Percentiles rank a stretch among this genome's conserved stretches.
Evolutionary conservation across 148 eudicot species (phyloP).

Genomic region (Agrostemma githago): DNA sequence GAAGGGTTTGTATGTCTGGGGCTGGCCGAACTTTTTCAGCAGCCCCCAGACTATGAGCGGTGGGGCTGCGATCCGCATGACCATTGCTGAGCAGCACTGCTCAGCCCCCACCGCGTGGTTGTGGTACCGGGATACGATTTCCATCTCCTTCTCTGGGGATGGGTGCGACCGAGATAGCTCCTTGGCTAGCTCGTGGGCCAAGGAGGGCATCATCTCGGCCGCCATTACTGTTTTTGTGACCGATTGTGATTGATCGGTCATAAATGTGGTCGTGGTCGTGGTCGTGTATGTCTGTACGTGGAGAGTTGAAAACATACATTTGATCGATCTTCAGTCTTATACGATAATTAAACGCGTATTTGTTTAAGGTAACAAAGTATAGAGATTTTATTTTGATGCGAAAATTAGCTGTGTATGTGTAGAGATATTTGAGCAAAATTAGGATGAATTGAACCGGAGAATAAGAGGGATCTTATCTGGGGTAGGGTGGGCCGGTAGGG

Average conservation of each 20-base stretch:
- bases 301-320: conserved; percentile 56
- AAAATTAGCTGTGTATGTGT: too few relatives aligned
- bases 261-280: conserved; percentile 11
- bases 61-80: conserved; percentile 47
- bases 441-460: background rate
- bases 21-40: conserved; percentile 64
- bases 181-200: conserved; percentile 22
- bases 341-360: too few relatives aligned
- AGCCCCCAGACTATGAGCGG: conserved; percentile 49
- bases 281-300: conserved; percentile 29
- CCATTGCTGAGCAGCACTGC: conserved; percentile 55
- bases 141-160: conserved; percentile 22
- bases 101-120: conserved; percentile 38
- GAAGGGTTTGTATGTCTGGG: conserved; percentile 70
- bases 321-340: background rate
- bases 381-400: background rate
- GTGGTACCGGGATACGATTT: conserved; percentile 35
- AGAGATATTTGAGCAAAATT: background rate
- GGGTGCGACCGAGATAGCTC: conserved; percentile 28
- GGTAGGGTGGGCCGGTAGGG: conserved; percentile 7
- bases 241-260: background rate
- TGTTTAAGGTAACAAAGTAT: background rate
- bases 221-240: conserved; percentile 2
- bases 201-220: conserved; percentile 23
- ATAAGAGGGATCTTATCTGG: conserved; percentile 8